Base-by-base conservation (phyloP, 768 basidiomycete genomes). In the Coprinopsis strossmayeri region DNA sequence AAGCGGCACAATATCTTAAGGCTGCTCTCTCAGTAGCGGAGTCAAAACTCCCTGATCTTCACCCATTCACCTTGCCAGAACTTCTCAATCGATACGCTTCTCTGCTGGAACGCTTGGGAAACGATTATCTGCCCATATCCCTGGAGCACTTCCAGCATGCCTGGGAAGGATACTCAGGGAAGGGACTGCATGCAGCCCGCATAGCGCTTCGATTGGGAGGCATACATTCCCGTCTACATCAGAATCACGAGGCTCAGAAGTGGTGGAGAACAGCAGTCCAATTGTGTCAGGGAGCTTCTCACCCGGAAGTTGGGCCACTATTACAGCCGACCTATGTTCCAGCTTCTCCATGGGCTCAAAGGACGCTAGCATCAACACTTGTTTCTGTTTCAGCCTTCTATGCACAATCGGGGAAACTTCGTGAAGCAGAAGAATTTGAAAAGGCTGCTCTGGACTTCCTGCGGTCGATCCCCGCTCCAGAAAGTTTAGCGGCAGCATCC, bases 331-430 rank as follows among this genome's bases (percentile, higher is more conserved):
- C 55, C 11, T 50, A 58, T 1, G 50, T 65, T 10, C 83, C 84
- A 30, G 61, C 73, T 49, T 80, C 82, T 46, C 84, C 85, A 34
- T 67, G 71, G 38, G 75, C 73, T 20, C 87, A 89, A 58, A 74
- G 87, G 48, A 76, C 76, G 23, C 61, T 87, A 41, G 68, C 75
- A 0, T 78, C 78, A 20, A 69, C 77, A 11, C 68, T 89, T 2
- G 76, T 87, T 5, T 84, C 87, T n/a, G 60, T 85, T 20, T 90
- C 87, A 18, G 81, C 82, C 3, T 77, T 74, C 56, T 83, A 83
- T 58, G 80, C 86, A 13, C 78, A 73, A 20, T 72, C 78, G 2
- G 76, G 78, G 12, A 69, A 76, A 46, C 64, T 86, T 12, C 58
- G 57, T 23, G 67, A 79, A 55, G 87, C 87, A 4, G 74, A 70